These are phyloP conservation scores for Dendrobium catenatum DNA, from an alignment of 106 monocot species.

Conservation along the genomic window DNA sequence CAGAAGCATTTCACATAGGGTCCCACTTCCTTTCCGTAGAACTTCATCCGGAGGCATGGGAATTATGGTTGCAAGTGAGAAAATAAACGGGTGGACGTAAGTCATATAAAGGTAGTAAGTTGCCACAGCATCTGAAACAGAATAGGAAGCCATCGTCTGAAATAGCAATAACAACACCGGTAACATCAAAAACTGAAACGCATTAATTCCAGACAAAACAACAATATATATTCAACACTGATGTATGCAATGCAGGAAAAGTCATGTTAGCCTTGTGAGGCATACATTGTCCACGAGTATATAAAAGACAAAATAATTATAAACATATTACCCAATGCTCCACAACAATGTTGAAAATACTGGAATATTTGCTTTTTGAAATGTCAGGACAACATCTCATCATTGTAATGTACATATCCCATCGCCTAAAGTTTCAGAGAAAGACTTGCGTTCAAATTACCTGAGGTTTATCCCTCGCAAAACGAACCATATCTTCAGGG, in stretches of 20 bases:
- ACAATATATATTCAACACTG: background rate
- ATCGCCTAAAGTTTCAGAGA: background rate
- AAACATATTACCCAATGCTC: background rate
- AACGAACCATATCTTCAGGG: slow-evolving; percentile 99
- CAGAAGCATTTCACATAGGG: slow-evolving; percentile 99
- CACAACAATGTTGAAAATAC: background rate
- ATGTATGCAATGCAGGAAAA: background rate
- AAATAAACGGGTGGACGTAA: slow-evolving; percentile 98
- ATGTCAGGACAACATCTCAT: background rate
- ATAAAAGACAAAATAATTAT: background rate
- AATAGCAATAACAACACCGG: slow-evolving; percentile 11
- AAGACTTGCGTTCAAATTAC: slow-evolving; percentile 21
- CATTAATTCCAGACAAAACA: background rate
- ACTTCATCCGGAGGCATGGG: slow-evolving; percentile 99
- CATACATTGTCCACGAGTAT: background rate
- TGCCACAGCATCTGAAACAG: slow-evolving; percentile 98
- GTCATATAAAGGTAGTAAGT: slow-evolving; percentile 99
- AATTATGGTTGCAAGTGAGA: slow-evolving; percentile 98
- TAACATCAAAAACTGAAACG: slow-evolving; percentile 4
- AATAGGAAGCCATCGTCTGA: slow-evolving; percentile 99
- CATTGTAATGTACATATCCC: background rate
- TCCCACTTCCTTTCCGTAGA: slow-evolving; percentile 94
- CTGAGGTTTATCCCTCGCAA: slow-evolving; percentile 93
- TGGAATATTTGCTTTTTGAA: background rate
- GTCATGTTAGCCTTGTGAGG: background rate